These are phyloP conservation scores for Sporothrix brasiliensis DNA, from an alignment of 2,329 filamentous ascomycete species.

Conservation along the genomic window DNA sequence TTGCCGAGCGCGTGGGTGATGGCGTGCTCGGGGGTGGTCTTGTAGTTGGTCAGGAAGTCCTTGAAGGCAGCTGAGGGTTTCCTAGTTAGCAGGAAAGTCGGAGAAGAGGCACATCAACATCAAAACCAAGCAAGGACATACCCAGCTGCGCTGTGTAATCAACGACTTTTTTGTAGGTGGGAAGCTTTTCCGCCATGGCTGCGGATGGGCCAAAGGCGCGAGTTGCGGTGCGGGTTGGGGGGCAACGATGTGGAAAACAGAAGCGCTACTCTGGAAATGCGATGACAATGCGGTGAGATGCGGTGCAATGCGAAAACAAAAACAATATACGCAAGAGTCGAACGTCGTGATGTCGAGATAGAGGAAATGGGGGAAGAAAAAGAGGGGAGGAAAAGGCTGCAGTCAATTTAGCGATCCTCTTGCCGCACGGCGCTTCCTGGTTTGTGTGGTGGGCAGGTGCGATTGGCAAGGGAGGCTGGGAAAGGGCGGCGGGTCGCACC, in stretches of 20 bases:
- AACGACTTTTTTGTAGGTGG: slow-evolving; percentile 75
- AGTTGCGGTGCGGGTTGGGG: slow-evolving; percentile 22
- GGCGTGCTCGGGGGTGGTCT: slow-evolving; percentile 70
- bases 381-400: slow-evolving; percentile 26
- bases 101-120: not conserved
- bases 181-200: slow-evolving; percentile 72
- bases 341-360: slow-evolving; percentile 26
- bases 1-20: slow-evolving; percentile 81
- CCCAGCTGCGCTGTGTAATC: slow-evolving; percentile 87
- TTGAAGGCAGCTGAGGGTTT: slow-evolving; percentile 70
- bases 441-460: not conserved
- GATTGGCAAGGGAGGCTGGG: slow-evolving; percentile 33
- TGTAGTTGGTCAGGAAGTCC: slow-evolving; percentile 85
- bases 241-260: slow-evolving; percentile 5
- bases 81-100: slow-evolving; percentile 21
- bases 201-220: slow-evolving; percentile 26
- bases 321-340: not conserved
- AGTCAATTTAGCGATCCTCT: slow-evolving; percentile 24
- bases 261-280: too few species aligned
- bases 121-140: slow-evolving; percentile 48
- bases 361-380: slow-evolving; percentile 10
- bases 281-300: slow-evolving; percentile 17
- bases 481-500: slow-evolving; percentile 31
- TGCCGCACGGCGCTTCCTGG: slow-evolving; percentile 14
- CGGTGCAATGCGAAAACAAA: not conserved